These are phyloP conservation scores for Fusarium temperatum DNA, from an alignment of 2,329 filamentous ascomycete species.

Conservation along the genomic window DNA sequence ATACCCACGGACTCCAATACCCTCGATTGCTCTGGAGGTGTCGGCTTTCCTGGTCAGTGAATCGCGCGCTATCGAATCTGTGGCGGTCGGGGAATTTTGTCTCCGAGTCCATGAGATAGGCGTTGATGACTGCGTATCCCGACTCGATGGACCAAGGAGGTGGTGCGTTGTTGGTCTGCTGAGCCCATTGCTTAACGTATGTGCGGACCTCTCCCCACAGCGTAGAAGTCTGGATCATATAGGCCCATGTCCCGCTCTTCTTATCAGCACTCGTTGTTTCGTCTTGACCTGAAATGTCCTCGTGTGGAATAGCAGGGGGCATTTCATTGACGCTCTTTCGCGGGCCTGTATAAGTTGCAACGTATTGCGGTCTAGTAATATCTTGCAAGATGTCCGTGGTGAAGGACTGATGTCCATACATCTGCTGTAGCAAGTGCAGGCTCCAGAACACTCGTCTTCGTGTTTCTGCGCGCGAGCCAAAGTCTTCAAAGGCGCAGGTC, in stretches of 20 bases:
- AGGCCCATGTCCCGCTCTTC: neutral
- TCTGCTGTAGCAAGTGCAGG: neutral
- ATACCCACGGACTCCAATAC: conserved; percentile 1
- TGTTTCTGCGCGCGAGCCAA: neutral
- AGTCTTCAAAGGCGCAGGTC: neutral
- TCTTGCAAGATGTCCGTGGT: neutral
- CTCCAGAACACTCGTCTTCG: neutral
- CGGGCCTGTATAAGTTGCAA: neutral
- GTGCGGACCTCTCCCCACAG: neutral
- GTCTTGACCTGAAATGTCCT: neutral
- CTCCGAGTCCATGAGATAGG: neutral
- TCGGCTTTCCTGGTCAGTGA: neutral
- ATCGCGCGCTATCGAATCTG: neutral
- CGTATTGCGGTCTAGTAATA: neutral
- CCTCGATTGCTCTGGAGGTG: neutral
- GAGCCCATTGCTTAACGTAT: neutral
- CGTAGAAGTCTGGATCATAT: neutral
- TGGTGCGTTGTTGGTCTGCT: neutral
- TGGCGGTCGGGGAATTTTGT: neutral
- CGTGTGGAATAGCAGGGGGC: neutral
- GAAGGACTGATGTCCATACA: neutral
- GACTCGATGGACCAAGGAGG: conserved; percentile 1
- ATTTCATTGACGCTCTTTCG: neutral
- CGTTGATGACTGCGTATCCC: neutral
- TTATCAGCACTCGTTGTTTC: neutral